Evolutionary conservation across 1,139 yeast species (phyloP).

Genomic region (Pichia sp.): DNA sequence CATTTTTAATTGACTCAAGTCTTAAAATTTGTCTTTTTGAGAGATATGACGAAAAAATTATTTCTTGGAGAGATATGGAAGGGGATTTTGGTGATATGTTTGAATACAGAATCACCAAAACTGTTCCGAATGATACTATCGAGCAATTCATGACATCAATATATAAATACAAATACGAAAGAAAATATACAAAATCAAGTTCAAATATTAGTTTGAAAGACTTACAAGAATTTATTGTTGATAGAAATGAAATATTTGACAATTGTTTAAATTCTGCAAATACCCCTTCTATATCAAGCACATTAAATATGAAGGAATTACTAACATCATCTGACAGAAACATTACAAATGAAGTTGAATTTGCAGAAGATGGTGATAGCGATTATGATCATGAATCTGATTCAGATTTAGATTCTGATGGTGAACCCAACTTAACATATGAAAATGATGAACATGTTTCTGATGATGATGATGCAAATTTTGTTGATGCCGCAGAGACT

Average conservation of each 20-base stretch:
- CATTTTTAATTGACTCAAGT: constrained; percentile 61
- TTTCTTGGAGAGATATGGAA: constrained; percentile 76
- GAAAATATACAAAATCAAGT: constrained; percentile 59
- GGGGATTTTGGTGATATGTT: constrained; percentile 86
- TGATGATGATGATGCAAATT: constrained; percentile 26
- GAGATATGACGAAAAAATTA: constrained; percentile 41
- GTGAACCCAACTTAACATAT: constrained; percentile 5
- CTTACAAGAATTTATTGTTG: constrained; percentile 51
- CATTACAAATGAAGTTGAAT: constrained; percentile 10
- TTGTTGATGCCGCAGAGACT: constrained; percentile 25
- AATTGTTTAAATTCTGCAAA: constrained; percentile 12
- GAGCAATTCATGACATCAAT: constrained; percentile 61
- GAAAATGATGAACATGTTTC: constrained; percentile 21
- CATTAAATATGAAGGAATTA: constrained; percentile 6
- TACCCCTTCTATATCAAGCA: constrained; percentile 6
- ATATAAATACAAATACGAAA: constrained; percentile 68
- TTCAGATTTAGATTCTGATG: not conserved
- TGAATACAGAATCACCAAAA: constrained; percentile 69
- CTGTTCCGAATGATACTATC: constrained; percentile 50
- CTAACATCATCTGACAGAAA: constrained; percentile 4
- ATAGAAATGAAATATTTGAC: constrained; percentile 26
- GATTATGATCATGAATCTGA: constrained; percentile 17
- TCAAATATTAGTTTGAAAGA: constrained; percentile 41
- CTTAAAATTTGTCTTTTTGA: constrained; percentile 44
- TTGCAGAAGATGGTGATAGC: constrained; percentile 16